phyloP scores from a whole-genome alignment of 441 rosid species.

The Adansonia gregorii region DNA sequence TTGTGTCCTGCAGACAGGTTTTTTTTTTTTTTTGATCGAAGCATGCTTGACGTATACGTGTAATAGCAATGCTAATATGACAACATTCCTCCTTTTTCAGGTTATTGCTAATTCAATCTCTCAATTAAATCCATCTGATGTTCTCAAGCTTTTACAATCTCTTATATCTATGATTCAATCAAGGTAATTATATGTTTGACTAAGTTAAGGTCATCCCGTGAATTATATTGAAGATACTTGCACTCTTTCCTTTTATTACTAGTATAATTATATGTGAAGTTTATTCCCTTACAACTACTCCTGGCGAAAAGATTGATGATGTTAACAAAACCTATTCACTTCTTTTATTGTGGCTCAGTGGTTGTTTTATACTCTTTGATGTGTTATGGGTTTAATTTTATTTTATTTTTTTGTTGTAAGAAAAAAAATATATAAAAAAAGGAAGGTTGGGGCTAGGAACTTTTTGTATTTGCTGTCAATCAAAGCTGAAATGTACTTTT shows the following conservation, averaged over 20 bases:
- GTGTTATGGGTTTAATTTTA: neutral
- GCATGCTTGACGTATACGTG: neutral
- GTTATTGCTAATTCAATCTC: slow-evolving; percentile 82
- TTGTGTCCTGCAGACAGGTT: slow-evolving; percentile 18
- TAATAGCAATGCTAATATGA: neutral
- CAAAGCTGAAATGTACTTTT: neutral
- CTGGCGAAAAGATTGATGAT: neutral
- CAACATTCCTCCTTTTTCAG: slow-evolving; percentile 38
- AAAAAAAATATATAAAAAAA: no score
- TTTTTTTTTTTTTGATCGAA: slow-evolving; percentile 7
- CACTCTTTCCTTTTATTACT: neutral
- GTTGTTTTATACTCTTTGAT: neutral
- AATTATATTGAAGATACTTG: neutral
- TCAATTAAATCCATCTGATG: slow-evolving; percentile 71
- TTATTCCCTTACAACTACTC: neutral
- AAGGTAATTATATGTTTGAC: slow-evolving; percentile 47
- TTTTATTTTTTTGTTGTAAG: no score
- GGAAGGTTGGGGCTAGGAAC: neutral
- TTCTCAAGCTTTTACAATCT: slow-evolving; percentile 68
- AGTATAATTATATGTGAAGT: slow-evolving; percentile 6
- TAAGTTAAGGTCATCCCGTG: neutral
- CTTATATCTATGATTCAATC: slow-evolving; percentile 73
- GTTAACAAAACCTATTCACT: neutral
- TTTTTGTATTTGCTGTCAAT: neutral
- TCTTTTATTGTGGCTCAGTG: neutral